Evolutionary conservation across 2,329 filamentous ascomycete species (phyloP), one percentile per base, ranked within the genome.

Genomic region (Ophiostoma himal-ulmi): DNA sequence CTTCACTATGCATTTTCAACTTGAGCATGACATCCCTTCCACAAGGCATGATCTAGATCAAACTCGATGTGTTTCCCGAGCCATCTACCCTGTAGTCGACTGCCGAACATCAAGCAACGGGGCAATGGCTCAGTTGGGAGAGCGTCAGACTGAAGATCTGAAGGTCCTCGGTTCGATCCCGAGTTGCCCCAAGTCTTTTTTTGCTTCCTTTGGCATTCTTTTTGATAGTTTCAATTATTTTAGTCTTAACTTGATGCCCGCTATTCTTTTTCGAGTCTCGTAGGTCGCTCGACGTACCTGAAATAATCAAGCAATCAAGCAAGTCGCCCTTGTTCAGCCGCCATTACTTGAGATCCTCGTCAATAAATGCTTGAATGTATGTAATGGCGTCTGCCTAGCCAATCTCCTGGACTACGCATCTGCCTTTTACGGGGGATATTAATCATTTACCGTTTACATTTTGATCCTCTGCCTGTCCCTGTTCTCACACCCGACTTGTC

Each of bases 81-180:
- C 44, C 44, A 48, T 48, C 44, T 20, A 48, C 44, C 17, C 44
- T 6, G 44, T 48, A 48, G 44, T 48, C 41, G 17, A 57, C 8
- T n/a, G n/a, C 52, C 52, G 10, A 57, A 22, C 52, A 57, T 26
- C 52, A 57, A n/a, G 11, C 52, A 54, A 54, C n/a, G 67, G 67
- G 54, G 67, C 67, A 68, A 68, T 68, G 67, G 67, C 67, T 68
- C 67, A 68, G 67, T 68, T 68, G 67, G 67, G 67, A 69, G 67
- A 66, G 62, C 62, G 62, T 66, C 62, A 66, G 62, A 66, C 62
- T 66, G 62, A 66, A 66, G 62, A 66, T 69, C 67, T 69, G 67
- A 69, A 69, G 67, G 67, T 69, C 67, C 67, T 62, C 67, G 67
- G 67, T 69, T 69, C 67, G 67, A 69, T 69, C 67, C 67, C 67